Base-by-base conservation (phyloP, 371 early-diverging fungal species). In the Mortierella sp. region DNA sequence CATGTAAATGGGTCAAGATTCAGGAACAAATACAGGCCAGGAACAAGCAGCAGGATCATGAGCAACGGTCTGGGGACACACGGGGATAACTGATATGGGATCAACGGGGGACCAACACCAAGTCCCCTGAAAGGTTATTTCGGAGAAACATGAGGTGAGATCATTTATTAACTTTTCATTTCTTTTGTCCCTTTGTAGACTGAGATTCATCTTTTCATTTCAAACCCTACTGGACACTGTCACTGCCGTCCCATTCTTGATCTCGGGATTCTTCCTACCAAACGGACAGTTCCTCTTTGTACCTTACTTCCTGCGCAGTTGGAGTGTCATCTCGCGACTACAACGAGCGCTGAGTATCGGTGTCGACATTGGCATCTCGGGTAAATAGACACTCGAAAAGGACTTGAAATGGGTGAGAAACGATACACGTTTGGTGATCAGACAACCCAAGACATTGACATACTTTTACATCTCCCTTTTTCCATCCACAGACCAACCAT, bases 251-350 rank as follows among this genome's bases (percentile, higher is more conserved):
- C 92, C 94, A 2, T 91, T 93, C 76, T 50, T 94, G 16, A 42
- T 90, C 10, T 92, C 93, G 2, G 82, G 87, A 26, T 63, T 79
- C 21, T 92, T 91, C 63, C 82, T 94, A 21, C 75, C 78, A 10
- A 52, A 90, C 81, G 94, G 94, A 5, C 91, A 89, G 52, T 89
- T 73, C 71, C 79, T 94, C 26, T 94, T 91, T 72, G 92, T 94
- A 1, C 94, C 94, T 34, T 94, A 94, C 70, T 94, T 93, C 75
- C 76, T 94, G 24, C 81, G 94, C 60, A 92, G 92, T 42, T 92
- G 92, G 91, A 91, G 91, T 24, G 84, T 92, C 26, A 80, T 93
- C 21, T 81, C 91, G 48, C 89, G 93, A 34, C 84, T 94, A 50
- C 91, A 92, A 65, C 92, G 93, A 60, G 92, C 90, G 16, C 81